Conservation (phyloP, 2,329 filamentous ascomycete genomes). For the Plectosphaerella plurivora region DNA sequence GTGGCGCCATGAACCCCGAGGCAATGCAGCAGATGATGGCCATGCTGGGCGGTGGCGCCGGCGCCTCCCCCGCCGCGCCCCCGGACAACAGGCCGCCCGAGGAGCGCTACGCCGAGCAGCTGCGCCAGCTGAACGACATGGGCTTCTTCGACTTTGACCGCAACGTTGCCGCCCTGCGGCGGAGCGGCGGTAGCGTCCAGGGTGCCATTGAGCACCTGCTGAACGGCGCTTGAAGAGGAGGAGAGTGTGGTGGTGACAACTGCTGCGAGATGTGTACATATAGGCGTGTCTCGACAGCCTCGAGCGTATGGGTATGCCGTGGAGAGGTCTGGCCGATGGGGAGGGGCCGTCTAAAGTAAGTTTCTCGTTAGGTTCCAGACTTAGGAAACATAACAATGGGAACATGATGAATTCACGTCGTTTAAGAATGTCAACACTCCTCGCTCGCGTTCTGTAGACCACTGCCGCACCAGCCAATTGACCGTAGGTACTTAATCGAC, state of each 20-base stretch:
- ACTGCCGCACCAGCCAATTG: too few species aligned
- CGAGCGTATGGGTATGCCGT: too few species aligned
- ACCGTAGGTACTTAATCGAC: too few species aligned
- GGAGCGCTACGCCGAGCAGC: constrained; percentile 85
- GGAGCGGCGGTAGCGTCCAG: constrained; percentile 90
- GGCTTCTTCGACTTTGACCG: constrained; percentile 96
- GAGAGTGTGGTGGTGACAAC: neutral
- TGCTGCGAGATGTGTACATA: neutral
- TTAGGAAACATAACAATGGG: too few species aligned
- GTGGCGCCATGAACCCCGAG: constrained; percentile 42
- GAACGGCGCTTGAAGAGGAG: constrained; percentile 16
- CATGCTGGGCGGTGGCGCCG: constrained; percentile 35
- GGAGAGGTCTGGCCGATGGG: too few species aligned
- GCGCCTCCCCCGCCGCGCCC: constrained; percentile 46
- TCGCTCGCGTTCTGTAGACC: too few species aligned
- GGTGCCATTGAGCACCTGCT: constrained; percentile 79
- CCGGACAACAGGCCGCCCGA: constrained; percentile 85
- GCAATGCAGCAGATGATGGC: constrained; percentile 50
- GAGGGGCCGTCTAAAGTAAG: too few species aligned
- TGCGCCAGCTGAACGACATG: constrained; percentile 96
- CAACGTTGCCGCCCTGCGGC: constrained; percentile 82
- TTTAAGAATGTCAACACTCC: too few species aligned
- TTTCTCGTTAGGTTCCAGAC: too few species aligned
- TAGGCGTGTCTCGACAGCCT: neutral
- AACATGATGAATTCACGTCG: too few species aligned